Percentiles rank a stretch among this genome's conserved stretches.
Conservation (phyloP, 345 rosid genomes). For the Eucalyptus microcorys region DNA sequence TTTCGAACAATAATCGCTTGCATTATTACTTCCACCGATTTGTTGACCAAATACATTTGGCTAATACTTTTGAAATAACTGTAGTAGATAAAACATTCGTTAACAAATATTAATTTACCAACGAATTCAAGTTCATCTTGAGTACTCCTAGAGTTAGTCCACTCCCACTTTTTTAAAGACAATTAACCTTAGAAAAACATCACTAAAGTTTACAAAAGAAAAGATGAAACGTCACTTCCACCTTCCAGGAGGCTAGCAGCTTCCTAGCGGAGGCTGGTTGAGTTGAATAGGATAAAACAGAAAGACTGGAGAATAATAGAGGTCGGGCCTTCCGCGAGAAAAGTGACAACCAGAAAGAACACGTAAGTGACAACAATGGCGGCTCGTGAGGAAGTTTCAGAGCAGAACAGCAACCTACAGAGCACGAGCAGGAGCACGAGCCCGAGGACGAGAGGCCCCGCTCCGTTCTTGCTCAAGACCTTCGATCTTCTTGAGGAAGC, state of each 20-base stretch:
- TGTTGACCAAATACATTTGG: background rate
- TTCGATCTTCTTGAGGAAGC: constrained; percentile 47
- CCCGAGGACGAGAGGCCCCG: constrained; percentile 24
- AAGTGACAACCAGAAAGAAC: background rate
- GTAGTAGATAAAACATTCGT: background rate
- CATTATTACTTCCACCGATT: background rate
- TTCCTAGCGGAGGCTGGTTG: background rate
- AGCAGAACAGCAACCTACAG: background rate
- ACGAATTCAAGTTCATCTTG: background rate
- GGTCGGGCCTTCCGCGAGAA: background rate
- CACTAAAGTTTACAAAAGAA: background rate
- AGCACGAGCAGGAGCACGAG: background rate
- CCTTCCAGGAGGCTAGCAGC: background rate
- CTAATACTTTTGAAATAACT: background rate
- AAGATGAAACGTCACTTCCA: background rate
- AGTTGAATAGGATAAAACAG: background rate
- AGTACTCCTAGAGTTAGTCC: background rate
- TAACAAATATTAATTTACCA: background rate
- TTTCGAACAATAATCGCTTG: background rate
- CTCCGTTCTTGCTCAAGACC: constrained; percentile 52
- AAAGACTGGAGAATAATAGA: background rate
- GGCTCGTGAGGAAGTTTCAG: background rate
- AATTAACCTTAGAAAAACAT: background rate
- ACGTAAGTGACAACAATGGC: background rate
- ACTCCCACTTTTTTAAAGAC: background rate